phyloP scores from a whole-genome alignment of 2,329 filamentous ascomycete genomes.

The Curvularia sp. region DNA sequence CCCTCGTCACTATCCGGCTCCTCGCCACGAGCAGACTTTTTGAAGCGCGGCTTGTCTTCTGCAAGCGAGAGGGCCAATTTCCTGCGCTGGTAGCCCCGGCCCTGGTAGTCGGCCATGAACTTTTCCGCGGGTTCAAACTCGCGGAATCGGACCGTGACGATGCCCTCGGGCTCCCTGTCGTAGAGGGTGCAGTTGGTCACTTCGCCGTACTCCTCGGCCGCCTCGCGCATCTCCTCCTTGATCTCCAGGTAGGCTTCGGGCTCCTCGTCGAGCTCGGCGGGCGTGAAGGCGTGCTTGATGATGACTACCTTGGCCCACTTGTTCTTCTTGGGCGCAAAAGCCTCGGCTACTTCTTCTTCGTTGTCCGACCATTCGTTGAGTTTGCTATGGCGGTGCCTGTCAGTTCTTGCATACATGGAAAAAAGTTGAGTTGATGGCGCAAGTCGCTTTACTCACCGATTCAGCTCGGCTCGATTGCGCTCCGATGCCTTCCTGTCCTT shows the following conservation, averaged over 20 bases:
- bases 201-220: constrained; percentile 83
- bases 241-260: constrained; percentile 84
- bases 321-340: constrained; percentile 58
- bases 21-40: constrained; percentile 36
- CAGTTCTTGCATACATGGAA: too few relatives aligned
- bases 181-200: constrained; percentile 93
- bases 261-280: constrained; percentile 84
- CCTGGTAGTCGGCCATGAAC: constrained; percentile 34
- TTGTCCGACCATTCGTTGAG: constrained; percentile 97
- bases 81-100: constrained; percentile 25
- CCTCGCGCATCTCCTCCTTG: constrained; percentile 91
- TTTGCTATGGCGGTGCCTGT: constrained; percentile 63
- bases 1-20: constrained; percentile 34
- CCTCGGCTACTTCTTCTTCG: constrained; percentile 58
- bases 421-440: too few relatives aligned
- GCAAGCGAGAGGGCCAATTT: constrained; percentile 34
- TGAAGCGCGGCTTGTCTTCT: constrained; percentile 41
- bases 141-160: constrained; percentile 84
- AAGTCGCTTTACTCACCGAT: constrained; percentile 66
- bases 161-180: constrained; percentile 82
- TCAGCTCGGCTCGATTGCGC: constrained; percentile 87
- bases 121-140: constrained; percentile 67
- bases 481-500: constrained; percentile 89
- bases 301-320: constrained; percentile 82
- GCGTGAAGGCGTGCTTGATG: constrained; percentile 91